phyloP scores from a whole-genome alignment of 1,284 basidiomycete genomes.

The Mycena sp. region DNA sequence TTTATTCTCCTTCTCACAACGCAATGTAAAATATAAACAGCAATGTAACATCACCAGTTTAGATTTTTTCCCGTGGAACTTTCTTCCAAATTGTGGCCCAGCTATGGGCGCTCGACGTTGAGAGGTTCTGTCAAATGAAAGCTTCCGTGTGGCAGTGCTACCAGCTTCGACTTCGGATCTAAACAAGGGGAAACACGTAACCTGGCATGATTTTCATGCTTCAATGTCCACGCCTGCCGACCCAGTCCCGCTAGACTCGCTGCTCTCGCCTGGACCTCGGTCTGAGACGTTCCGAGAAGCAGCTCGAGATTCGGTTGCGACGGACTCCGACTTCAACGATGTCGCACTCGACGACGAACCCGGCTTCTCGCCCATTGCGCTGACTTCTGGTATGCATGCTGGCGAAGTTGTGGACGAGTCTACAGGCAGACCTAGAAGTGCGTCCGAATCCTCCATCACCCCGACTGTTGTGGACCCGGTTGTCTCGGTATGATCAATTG shows the following conservation, averaged over 20 bases:
- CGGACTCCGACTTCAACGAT: constrained; percentile 67
- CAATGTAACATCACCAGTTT: constrained; percentile 4
- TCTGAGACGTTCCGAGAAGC: constrained; percentile 10
- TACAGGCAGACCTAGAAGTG: constrained; percentile 9
- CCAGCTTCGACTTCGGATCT: not conserved
- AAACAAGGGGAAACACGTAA: too few species aligned
- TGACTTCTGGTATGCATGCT: constrained; percentile 23
- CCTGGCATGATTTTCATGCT: constrained; percentile 9
- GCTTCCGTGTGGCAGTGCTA: too few species aligned
- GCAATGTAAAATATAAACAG: constrained; percentile 22
- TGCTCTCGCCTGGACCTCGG: constrained; percentile 49
- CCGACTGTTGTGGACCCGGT: constrained; percentile 11
- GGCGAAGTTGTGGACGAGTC: not conserved
- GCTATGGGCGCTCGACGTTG: too few species aligned
- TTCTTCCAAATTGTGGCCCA: too few species aligned
- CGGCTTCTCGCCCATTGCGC: constrained; percentile 25
- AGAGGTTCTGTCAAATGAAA: too few species aligned
- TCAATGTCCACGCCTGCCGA: constrained; percentile 24
- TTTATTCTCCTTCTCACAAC: too few species aligned
- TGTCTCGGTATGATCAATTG: constrained; percentile 6
- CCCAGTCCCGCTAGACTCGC: constrained; percentile 44
- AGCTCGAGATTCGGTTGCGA: constrained; percentile 27
- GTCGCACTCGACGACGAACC: constrained; percentile 67
- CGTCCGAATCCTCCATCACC: constrained; percentile 20
- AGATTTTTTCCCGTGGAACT: too few species aligned